Evolutionary conservation across 495 filamentous ascomycete species (phyloP).

Genomic region (Podospora pseudocomata): DNA sequence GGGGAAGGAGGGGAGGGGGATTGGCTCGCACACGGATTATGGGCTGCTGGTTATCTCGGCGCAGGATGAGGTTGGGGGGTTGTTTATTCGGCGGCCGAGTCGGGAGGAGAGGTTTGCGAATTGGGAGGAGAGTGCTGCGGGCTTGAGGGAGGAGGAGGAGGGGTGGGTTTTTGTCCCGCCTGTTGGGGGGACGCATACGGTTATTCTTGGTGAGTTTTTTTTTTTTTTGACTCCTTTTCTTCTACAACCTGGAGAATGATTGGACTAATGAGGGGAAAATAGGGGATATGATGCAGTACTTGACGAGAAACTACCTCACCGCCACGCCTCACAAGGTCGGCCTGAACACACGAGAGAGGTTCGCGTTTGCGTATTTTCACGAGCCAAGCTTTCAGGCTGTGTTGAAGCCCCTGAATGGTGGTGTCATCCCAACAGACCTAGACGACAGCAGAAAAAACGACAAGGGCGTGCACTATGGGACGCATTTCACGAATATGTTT

Average conservation of each 20-base stretch:
- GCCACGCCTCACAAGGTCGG: slow-evolving; percentile 48
- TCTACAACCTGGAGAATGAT: too few relatives aligned
- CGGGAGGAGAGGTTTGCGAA: slow-evolving; percentile 40
- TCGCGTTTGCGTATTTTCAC: slow-evolving; percentile 45
- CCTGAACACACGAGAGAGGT: slow-evolving; percentile 43
- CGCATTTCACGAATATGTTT: slow-evolving; percentile 50
- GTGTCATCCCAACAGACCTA: slow-evolving; percentile 9
- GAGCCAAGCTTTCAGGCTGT: slow-evolving; percentile 46
- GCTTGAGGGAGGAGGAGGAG: slow-evolving; percentile 40
- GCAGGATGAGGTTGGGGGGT: slow-evolving; percentile 45
- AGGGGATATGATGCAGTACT: slow-evolving; percentile 50
- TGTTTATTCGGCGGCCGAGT: slow-evolving; percentile 40
- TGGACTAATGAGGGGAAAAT: background rate
- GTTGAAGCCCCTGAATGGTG: slow-evolving; percentile 33
- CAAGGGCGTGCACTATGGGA: slow-evolving; percentile 44
- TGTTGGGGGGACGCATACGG: slow-evolving; percentile 36
- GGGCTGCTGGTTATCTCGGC: slow-evolving; percentile 44
- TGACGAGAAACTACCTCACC: slow-evolving; percentile 38
- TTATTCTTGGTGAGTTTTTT: slow-evolving; percentile 40
- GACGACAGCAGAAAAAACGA: slow-evolving; percentile 6
- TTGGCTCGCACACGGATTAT: slow-evolving; percentile 48
- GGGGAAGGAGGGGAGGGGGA: slow-evolving; percentile 43
- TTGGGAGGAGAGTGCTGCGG: slow-evolving; percentile 44
- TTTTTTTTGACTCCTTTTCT: background rate
- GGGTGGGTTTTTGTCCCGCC: slow-evolving; percentile 45